phyloP scores from a whole-genome alignment of 73 alveolate genomes.

The Tetrahymena elliotti region DNA sequence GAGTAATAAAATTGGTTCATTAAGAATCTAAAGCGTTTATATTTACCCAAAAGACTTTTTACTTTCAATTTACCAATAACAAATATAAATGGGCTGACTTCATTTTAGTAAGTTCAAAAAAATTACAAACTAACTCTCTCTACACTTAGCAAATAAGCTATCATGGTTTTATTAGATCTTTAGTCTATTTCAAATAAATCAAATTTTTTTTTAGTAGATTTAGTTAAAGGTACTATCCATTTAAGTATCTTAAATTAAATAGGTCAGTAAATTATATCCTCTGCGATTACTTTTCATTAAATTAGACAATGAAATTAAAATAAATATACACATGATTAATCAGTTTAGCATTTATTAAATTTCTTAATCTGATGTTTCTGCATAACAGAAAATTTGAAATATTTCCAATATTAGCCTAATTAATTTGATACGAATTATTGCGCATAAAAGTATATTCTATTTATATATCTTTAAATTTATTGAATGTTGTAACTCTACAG shows the following conservation, averaged over 20 bases:
- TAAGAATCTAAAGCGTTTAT: neutral
- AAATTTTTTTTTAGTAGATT: neutral
- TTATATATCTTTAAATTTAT: too few relatives aligned
- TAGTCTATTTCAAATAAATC: neutral
- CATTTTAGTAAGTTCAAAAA: neutral
- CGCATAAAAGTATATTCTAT: neutral
- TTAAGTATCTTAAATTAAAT: neutral
- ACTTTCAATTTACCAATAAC: neutral
- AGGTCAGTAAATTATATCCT: neutral
- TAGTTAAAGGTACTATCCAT: neutral
- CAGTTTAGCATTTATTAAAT: neutral
- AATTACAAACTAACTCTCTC: too few relatives aligned
- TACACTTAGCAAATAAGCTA: neutral
- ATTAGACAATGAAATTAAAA: too few relatives aligned
- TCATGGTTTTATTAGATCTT: neutral
- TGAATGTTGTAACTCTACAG: neutral
- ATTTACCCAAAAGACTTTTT: neutral
- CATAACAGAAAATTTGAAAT: neutral
- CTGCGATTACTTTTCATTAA: neutral
- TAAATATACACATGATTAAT: neutral
- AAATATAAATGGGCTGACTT: neutral
- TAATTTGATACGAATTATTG: neutral
- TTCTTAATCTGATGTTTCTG: neutral
- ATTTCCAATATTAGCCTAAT: neutral
- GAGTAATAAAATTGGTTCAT: neutral